These are phyloP conservation scores for Elsinoe perseae DNA, from an alignment of 2,329 filamentous ascomycete species.

Conservation along the genomic window DNA sequence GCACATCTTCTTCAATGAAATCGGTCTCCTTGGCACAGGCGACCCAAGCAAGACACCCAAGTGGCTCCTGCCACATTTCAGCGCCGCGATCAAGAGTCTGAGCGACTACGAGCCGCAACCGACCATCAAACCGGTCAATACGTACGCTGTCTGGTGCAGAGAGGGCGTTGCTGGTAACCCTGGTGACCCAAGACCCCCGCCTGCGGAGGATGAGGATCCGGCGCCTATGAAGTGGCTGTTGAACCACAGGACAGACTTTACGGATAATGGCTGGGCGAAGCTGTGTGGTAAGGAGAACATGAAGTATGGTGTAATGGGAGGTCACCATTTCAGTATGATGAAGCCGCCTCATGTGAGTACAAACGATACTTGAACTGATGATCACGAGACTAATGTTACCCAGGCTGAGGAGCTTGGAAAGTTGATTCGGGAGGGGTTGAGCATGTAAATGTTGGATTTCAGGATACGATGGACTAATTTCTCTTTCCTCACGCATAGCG, in stretches of 20 bases:
- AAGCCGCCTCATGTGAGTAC: constrained; percentile 43
- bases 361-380: not conserved
- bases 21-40: constrained; percentile 61
- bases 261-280: constrained; percentile 61
- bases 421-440: constrained; percentile 38
- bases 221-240: constrained; percentile 57
- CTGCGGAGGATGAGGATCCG: constrained; percentile 50
- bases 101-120: constrained; percentile 61
- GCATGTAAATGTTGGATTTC: not conserved
- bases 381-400: not conserved
- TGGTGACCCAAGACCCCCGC: constrained; percentile 57
- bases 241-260: constrained; percentile 65
- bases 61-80: constrained; percentile 70
- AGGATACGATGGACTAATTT: not conserved
- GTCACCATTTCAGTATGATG: constrained; percentile 73
- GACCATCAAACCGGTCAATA: constrained; percentile 54
- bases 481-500: not conserved
- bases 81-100: constrained; percentile 58
- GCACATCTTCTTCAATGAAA: constrained; percentile 64
- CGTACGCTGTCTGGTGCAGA: constrained; percentile 62
- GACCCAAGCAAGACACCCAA: constrained; percentile 53
- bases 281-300: constrained; percentile 56
- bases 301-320: constrained; percentile 58
- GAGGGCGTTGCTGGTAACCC: constrained; percentile 64
- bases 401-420: constrained; percentile 30